Evolutionary conservation across 345 rosid species (phyloP), one percentile per base, ranked within the genome.

Genomic region (Fremontodendron californicum): DNA sequence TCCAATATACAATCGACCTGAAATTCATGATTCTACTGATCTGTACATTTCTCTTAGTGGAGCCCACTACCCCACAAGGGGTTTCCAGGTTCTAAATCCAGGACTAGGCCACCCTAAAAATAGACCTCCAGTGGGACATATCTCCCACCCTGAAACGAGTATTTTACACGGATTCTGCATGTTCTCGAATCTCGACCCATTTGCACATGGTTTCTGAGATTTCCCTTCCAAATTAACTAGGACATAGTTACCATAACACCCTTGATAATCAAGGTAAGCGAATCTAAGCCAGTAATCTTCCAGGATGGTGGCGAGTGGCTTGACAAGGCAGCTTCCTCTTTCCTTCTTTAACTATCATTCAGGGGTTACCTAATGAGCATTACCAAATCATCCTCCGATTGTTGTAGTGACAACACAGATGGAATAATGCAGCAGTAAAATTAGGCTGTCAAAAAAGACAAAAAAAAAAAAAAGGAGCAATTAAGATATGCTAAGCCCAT

Each of bases 151-250:
- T 43, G 57, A 81, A 51, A 66, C 11, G 83, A 86, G 91, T 89
- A 87, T 84, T 80, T 78, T 81, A 88, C 88, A 86, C 75, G 90
- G 90, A 79, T 80, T 80, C 82, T 84, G 71, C 90, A 86, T 84
- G 88, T 84, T 86, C 87, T 43, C 43, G 78, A 81, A 83, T 86
- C 87, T 43, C 43, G 78, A 81, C 83, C 82, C 71, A 74, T 85
- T 83, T 81, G 81, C 97, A 90, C 97, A 82, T 90, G 94, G 84
- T 79, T 75, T 82, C 88, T 78, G 88, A 78, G 37, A 76, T 73
- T 29, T 58, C 77, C 75, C 63, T 70, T 81, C 55, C 70, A 74
- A 45, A 55, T 79, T 70, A 48, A 76, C 76, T 15, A 33, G 31
- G 13, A 21, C 18, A 10, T 11, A 58, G n/a, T 31, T 57, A 57